phyloP scores from a whole-genome alignment of 2,329 filamentous ascomycete genomes.

The Colletotrichum lupini region DNA sequence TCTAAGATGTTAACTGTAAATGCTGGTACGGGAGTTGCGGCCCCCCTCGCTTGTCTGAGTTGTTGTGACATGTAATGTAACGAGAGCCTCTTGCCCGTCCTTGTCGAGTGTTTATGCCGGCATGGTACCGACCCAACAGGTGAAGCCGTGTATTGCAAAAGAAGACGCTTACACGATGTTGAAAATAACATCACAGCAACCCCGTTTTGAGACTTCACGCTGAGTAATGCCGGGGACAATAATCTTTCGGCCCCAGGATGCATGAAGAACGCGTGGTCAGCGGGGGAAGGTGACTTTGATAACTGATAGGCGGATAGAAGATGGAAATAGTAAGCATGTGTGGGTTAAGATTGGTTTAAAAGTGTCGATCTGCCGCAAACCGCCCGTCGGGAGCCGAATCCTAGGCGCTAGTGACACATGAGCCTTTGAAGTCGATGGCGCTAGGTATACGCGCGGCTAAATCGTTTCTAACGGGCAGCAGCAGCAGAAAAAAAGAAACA shows the following conservation, averaged over 20 bases:
- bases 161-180: too few species aligned
- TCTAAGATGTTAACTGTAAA: neutral
- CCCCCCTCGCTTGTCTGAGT: neutral
- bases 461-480: neutral
- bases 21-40: too few species aligned
- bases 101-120: too few species aligned
- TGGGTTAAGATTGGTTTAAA: neutral
- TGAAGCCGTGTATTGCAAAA: too few species aligned
- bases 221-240: neutral
- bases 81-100: too few species aligned
- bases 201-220: neutral
- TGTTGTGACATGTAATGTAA: neutral
- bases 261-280: neutral
- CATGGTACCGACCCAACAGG: too few species aligned
- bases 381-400: neutral
- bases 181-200: too few species aligned
- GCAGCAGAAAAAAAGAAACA: neutral
- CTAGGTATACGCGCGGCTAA: neutral
- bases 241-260: neutral
- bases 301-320: neutral
- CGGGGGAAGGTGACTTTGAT: neutral
- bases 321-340: neutral
- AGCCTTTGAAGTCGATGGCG: neutral
- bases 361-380: neutral
- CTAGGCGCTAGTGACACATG: neutral